phyloP scores from a whole-genome alignment of 306 rosid genomes.

The Medicago lupulina region DNA sequence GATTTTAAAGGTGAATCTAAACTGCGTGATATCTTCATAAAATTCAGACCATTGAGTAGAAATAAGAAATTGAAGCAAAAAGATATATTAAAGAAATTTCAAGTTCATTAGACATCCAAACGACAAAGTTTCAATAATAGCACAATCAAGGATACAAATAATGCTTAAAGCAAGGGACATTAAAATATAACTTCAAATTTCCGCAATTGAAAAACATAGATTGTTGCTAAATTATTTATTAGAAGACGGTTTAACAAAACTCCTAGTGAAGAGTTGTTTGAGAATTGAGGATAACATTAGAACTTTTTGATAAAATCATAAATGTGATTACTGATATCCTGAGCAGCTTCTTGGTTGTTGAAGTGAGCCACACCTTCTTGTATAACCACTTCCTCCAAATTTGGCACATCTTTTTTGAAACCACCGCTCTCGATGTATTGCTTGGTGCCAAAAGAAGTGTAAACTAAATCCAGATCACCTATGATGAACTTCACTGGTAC shows the following conservation, averaged over 20 bases:
- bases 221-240: constrained; percentile 3
- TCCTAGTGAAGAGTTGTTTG: background rate
- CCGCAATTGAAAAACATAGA: background rate
- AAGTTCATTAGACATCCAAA: background rate
- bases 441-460: constrained; percentile 26
- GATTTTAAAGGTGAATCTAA: background rate
- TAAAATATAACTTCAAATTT: background rate
- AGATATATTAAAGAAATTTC: background rate
- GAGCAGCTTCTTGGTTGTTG: constrained; percentile 48
- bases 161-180: no score
- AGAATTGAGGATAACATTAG: background rate
- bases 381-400: constrained; percentile 50
- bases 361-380: constrained; percentile 48
- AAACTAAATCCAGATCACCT: constrained; percentile 48
- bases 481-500: constrained; percentile 40
- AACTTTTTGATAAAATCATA: constrained; percentile 42
- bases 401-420: constrained; percentile 50
- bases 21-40: background rate
- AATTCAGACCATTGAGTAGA: background rate
- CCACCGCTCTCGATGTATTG: constrained; percentile 39
- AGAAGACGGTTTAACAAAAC: background rate
- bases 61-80: background rate
- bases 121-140: no score
- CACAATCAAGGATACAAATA: background rate
- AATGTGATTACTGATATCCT: constrained; percentile 39